Percentiles rank a stretch among this genome's conserved stretches.
These are phyloP conservation scores for Macrocybe sp. DNA, from an alignment of 1,284 basidiomycete species.

Conservation along the genomic window DNA sequence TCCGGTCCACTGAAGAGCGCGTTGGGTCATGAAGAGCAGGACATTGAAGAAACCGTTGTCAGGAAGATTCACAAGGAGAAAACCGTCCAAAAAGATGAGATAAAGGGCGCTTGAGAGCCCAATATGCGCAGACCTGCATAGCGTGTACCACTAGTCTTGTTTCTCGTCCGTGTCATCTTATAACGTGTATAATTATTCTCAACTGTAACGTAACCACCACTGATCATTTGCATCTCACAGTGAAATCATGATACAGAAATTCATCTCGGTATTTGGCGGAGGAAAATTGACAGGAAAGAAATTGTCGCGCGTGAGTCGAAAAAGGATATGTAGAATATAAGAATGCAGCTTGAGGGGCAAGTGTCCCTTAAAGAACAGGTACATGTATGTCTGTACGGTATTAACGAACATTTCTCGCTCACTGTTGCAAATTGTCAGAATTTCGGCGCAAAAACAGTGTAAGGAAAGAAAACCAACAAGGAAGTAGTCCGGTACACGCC, in stretches of 20 bases:
- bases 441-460: not conserved
- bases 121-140: too few relatives aligned
- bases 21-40: conserved; percentile 24
- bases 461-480: conserved; percentile 48
- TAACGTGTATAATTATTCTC: too few relatives aligned
- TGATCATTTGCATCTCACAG: too few relatives aligned
- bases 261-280: too few relatives aligned
- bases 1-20: conserved; percentile 32
- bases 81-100: conserved; percentile 13
- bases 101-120: not conserved
- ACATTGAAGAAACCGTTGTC: conserved; percentile 11
- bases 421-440: conserved; percentile 8
- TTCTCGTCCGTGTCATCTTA: too few relatives aligned
- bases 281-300: too few relatives aligned
- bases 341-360: too few relatives aligned
- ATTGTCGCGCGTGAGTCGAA: too few relatives aligned
- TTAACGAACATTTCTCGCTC: conserved; percentile 15
- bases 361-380: conserved; percentile 17
- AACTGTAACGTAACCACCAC: too few relatives aligned
- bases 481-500: conserved; percentile 98
- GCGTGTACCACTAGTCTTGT: too few relatives aligned
- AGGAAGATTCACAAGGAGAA: conserved; percentile 16
- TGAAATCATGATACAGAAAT: too few relatives aligned
- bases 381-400: conserved; percentile 22
- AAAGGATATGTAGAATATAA: too few relatives aligned